Conservation (phyloP, 257 asterid genomes). For the Nyctanthes arbortristis region DNA sequence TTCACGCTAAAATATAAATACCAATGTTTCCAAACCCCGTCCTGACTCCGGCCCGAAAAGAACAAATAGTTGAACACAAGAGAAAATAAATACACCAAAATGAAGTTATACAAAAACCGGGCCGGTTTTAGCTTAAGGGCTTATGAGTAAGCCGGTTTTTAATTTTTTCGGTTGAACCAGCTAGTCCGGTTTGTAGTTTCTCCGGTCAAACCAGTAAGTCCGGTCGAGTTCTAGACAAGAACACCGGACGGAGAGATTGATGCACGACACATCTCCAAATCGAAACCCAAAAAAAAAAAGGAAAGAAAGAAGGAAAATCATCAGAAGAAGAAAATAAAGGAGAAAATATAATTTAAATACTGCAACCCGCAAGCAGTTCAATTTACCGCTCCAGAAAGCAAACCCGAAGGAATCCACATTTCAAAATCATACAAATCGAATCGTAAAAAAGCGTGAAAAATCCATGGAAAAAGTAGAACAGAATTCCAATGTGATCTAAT, state of each 20-base stretch:
- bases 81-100: too few relatives aligned
- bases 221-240: neutral
- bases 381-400: neutral
- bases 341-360: too few relatives aligned
- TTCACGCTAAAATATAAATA: too few relatives aligned
- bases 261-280: neutral
- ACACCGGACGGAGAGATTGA: neutral
- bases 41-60: too few relatives aligned
- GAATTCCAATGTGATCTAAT: constrained; percentile 42
- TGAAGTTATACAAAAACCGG: too few relatives aligned
- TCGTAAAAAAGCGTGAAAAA: constrained; percentile 5
- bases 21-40: too few relatives aligned
- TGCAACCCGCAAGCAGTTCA: neutral
- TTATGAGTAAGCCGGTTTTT: too few relatives aligned
- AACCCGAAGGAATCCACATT: neutral
- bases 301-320: neutral
- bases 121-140: too few relatives aligned
- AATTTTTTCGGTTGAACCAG: too few relatives aligned
- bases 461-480: neutral
- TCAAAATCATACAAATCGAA: constrained; percentile 6
- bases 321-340: neutral
- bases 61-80: too few relatives aligned
- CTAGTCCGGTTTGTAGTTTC: too few relatives aligned
- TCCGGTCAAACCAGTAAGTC: neutral
- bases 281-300: constrained; percentile 3